Conservation (phyloP, 2,329 filamentous ascomycete genomes). For the Claviceps maximensis region DNA sequence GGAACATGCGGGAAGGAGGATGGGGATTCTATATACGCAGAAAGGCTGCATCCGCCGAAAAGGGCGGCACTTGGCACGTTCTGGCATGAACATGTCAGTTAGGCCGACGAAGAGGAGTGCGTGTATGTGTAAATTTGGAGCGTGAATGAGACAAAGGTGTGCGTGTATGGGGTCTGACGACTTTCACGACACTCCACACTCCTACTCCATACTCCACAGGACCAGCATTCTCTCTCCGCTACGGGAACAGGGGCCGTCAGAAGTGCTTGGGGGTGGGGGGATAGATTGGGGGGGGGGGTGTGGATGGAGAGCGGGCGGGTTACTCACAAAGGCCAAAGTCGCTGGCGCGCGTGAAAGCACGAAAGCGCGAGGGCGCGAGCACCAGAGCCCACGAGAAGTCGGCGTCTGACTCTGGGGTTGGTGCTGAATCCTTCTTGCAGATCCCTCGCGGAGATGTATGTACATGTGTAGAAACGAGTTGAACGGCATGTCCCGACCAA, state of each 20-base stretch:
- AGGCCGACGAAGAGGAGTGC: not conserved
- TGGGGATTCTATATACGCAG: conserved; percentile 4
- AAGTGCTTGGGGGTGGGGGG: not conserved
- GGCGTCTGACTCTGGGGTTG: not conserved
- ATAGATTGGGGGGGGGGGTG: no score
- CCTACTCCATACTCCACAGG: not conserved
- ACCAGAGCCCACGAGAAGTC: not conserved
- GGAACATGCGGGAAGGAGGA: not conserved
- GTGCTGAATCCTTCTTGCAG: not conserved
- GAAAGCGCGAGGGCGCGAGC: not conserved
- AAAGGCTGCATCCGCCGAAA: not conserved
- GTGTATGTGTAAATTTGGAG: not conserved
- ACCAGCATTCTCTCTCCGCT: not conserved
- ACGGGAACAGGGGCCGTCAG: conserved; percentile 1
- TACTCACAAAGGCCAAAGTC: no score
- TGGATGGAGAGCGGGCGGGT: no score
- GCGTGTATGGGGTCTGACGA: not conserved
- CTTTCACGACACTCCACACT: not conserved
- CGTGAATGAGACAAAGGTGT: not conserved
- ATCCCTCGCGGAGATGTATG: not conserved
- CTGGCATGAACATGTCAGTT: not conserved
- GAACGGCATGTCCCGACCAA: not conserved
- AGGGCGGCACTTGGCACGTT: not conserved
- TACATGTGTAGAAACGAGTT: not conserved
- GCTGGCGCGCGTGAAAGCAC: no score